Percentiles rank a stretch among this genome's conserved stretches.
Evolutionary conservation across 1,284 basidiomycete genomes (phyloP).

Genomic region (Irpex rosettiformis): DNA sequence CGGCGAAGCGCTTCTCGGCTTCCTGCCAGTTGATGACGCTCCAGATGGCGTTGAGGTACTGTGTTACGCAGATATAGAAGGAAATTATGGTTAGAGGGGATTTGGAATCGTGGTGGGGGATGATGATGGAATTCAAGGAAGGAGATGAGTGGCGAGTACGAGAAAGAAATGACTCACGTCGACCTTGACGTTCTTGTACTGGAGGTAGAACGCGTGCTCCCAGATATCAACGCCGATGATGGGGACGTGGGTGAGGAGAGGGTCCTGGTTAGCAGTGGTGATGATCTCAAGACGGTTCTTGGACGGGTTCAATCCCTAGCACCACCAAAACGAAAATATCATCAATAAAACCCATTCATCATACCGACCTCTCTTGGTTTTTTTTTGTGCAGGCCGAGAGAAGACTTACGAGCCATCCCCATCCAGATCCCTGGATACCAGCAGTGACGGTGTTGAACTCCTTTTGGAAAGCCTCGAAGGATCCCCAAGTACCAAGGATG

Average conservation of each 20-base stretch:
- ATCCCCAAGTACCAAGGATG: conserved; percentile 83
- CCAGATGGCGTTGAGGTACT: conserved; percentile 83
- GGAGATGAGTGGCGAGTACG: neutral
- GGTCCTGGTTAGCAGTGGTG: conserved; percentile 90
- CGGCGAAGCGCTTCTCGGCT: conserved; percentile 64
- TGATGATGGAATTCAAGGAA: neutral
- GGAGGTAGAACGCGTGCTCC: conserved; percentile 80
- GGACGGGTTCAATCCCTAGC: conserved; percentile 65
- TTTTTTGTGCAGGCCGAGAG: too few species aligned
- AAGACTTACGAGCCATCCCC: conserved; percentile 84
- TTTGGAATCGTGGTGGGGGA: conserved; percentile 4
- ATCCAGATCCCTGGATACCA: conserved; percentile 88
- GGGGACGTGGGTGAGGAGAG: conserved; percentile 70
- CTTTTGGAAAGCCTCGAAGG: conserved; percentile 71
- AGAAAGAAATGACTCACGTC: conserved; percentile 45
- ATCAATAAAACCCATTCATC: too few species aligned
- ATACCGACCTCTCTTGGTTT: too few species aligned
- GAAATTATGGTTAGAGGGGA: too few species aligned
- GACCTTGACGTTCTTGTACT: conserved; percentile 75
- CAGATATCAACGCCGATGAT: conserved; percentile 89
- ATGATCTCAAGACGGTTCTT: conserved; percentile 68
- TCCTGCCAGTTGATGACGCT: conserved; percentile 81
- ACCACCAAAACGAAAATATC: too few species aligned
- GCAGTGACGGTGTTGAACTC: conserved; percentile 81
- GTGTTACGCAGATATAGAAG: neutral